Conservation (phyloP, 2,329 filamentous ascomycete genomes). For the Aspergillus persii region DNA sequence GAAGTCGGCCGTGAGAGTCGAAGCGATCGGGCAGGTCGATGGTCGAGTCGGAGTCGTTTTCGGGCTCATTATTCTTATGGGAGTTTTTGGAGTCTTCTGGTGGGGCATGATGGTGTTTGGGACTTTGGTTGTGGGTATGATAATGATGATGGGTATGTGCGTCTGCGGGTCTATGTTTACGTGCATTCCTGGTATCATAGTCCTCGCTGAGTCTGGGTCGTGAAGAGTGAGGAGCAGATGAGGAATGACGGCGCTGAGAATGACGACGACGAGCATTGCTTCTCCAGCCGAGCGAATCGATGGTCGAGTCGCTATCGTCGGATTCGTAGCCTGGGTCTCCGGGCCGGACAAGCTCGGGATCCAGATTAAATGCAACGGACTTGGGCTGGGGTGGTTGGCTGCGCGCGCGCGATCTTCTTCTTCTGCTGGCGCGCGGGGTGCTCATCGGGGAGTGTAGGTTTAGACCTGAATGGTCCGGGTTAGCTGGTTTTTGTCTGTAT, state of each 20-base stretch:
- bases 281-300: conserved; percentile 20
- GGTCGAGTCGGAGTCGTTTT: conserved; percentile 43
- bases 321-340: conserved; percentile 41
- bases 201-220: conserved; percentile 9
- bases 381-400: conserved; percentile 30
- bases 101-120: neutral
- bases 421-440: conserved; percentile 6
- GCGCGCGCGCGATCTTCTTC: conserved; percentile 17
- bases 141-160: neutral
- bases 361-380: conserved; percentile 34
- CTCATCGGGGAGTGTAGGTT: conserved; percentile 9
- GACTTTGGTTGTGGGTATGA: neutral
- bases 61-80: conserved; percentile 8
- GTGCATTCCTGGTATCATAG: neutral
- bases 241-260: conserved; percentile 23
- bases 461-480: conserved; percentile 21
- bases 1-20: conserved; percentile 40
- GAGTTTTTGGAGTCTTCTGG: neutral
- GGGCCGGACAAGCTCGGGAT: conserved; percentile 10
- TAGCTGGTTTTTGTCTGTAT: neutral
- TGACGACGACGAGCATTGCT: conserved; percentile 11
- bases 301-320: conserved; percentile 42
- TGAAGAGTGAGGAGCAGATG: conserved; percentile 19
- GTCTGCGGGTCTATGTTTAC: neutral
- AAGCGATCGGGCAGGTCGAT: conserved; percentile 46